Evolutionary conservation across 306 rosid genomes (phyloP).

Genomic region (Ormosia semicastrata): DNA sequence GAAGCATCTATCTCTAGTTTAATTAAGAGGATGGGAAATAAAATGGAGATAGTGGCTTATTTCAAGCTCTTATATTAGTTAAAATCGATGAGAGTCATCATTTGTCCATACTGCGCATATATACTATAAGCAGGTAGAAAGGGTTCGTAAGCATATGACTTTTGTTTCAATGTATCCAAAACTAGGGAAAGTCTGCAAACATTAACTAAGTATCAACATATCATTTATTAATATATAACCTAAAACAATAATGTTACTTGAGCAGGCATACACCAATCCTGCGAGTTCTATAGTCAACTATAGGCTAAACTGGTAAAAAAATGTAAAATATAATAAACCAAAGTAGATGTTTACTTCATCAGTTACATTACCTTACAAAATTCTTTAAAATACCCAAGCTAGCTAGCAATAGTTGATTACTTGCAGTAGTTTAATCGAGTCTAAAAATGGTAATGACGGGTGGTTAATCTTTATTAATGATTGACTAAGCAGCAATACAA

Average conservation of each 20-base stretch:
- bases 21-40: neutral
- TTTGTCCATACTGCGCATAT: neutral
- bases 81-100: neutral
- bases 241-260: neutral
- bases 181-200: neutral
- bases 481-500: neutral
- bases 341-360: neutral
- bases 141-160: neutral
- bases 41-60: neutral
- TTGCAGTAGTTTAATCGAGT: neutral
- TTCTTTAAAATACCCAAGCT: neutral
- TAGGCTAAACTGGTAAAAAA: neutral
- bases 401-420: neutral
- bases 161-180: conserved; percentile 8
- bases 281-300: neutral
- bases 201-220: neutral
- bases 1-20: neutral
- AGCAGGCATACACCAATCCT: neutral
- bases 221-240: neutral
- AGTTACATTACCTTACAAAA: neutral
- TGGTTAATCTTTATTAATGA: neutral
- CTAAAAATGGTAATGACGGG: neutral
- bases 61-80: neutral
- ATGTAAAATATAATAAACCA: neutral
- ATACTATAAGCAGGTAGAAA: neutral